Conservation (phyloP, 2,329 filamentous ascomycete genomes). For the Neospermospora avenae region DNA sequence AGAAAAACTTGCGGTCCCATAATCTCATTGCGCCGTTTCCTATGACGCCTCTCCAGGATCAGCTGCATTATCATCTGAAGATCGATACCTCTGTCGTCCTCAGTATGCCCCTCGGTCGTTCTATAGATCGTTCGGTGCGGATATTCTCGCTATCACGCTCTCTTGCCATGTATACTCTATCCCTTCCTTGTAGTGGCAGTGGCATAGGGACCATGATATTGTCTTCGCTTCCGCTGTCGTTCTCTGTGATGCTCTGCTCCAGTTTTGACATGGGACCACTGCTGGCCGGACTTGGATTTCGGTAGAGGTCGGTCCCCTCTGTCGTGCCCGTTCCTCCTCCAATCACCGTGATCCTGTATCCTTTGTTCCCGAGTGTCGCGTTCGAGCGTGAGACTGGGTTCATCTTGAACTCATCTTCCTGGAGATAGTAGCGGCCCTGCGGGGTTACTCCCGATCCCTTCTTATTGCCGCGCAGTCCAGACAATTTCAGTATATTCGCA, state of each 20-base stretch:
- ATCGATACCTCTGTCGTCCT: conserved; percentile 23
- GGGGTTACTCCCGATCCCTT: not conserved
- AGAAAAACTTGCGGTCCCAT: not conserved
- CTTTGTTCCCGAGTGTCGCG: conserved; percentile 4
- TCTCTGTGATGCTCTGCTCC: conserved; percentile 17
- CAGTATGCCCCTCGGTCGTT: conserved; percentile 13
- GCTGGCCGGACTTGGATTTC: conserved; percentile 7
- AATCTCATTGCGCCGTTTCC: not conserved
- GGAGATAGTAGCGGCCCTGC: conserved; percentile 10
- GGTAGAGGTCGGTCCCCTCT: conserved; percentile 4
- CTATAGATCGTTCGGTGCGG: not conserved
- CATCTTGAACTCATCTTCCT: conserved; percentile 19
- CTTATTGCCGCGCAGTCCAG: not conserved
- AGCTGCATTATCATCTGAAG: conserved; percentile 6
- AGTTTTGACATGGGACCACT: conserved; percentile 20
- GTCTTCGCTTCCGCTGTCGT: conserved; percentile 16
- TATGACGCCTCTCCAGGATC: not conserved
- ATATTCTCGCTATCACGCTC: not conserved
- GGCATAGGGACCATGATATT: conserved; percentile 14
- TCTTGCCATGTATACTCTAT: not conserved
- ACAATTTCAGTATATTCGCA: conserved; percentile 7
- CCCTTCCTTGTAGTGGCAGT: not conserved
- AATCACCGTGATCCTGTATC: conserved; percentile 14
- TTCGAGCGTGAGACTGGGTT: conserved; percentile 7
- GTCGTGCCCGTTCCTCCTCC: conserved; percentile 4